phyloP scores from a whole-genome alignment of 1,284 basidiomycete species.

The Cryptococcus wingfieldii region DNA sequence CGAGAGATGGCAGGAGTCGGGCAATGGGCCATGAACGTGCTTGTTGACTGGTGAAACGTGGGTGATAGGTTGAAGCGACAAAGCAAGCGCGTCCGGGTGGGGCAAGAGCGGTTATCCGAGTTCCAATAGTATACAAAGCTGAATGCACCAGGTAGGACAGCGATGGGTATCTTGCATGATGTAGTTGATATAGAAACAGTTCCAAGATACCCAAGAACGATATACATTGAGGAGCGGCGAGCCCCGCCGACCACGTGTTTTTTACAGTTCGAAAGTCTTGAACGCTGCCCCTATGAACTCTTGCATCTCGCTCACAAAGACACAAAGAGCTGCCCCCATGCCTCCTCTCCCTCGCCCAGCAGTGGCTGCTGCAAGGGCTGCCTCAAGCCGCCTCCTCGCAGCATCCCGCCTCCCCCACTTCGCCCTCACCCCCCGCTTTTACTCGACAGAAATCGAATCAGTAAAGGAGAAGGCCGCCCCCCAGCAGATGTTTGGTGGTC shows the following conservation, averaged over 20 bases:
- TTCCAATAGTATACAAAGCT: no score
- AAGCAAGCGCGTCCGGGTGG: no score
- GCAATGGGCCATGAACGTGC: background rate
- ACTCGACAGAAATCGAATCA: conserved; percentile 17
- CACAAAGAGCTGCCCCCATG: conserved; percentile 8
- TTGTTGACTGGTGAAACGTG: background rate
- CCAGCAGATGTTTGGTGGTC: conserved; percentile 23
- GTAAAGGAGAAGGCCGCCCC: conserved; percentile 5
- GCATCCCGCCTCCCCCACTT: conserved; percentile 17
- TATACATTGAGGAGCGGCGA: no score
- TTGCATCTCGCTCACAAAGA: background rate
- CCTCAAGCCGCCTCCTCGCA: conserved; percentile 13
- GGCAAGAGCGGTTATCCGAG: no score
- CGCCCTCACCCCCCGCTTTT: conserved; percentile 6
- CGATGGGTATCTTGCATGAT: no score
- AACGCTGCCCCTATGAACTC: background rate
- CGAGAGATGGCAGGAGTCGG: background rate
- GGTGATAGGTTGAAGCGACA: background rate
- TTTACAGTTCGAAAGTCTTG: background rate
- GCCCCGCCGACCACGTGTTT: no score
- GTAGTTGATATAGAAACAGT: no score
- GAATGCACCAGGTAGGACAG: no score
- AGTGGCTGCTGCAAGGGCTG: conserved; percentile 12
- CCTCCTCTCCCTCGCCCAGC: conserved; percentile 22
- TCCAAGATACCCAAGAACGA: no score